Percentiles rank a stretch among this genome's conserved stretches.
Conservation (phyloP, 192 early-diverging fungal genomes). For the Coemansia sp. region DNA sequence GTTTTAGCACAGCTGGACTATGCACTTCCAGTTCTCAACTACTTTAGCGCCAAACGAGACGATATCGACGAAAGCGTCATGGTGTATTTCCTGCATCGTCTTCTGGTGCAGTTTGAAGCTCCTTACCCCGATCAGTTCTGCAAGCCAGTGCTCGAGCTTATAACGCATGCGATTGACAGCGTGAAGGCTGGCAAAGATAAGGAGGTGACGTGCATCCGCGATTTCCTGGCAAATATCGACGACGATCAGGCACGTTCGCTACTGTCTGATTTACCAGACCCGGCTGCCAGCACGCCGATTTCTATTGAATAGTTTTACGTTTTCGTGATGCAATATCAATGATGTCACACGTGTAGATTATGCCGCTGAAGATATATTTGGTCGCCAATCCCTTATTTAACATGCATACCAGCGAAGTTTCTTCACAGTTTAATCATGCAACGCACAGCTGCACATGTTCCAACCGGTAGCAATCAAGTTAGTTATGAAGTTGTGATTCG, state of each 20-base stretch:
- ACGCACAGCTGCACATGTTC: too few relatives aligned
- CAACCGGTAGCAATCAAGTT: too few relatives aligned
- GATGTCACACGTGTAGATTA: neutral
- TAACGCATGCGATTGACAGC: conserved; percentile 21
- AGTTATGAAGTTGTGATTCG: too few relatives aligned
- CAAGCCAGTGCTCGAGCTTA: conserved; percentile 26
- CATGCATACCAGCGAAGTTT: too few relatives aligned
- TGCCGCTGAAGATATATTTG: neutral
- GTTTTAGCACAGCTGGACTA: conserved; percentile 64
- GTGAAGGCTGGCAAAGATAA: conserved; percentile 27
- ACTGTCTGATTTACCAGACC: conserved; percentile 4
- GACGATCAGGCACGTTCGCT: conserved; percentile 11
- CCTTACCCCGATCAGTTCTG: conserved; percentile 32
- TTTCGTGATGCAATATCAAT: neutral
- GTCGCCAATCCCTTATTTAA: conserved; percentile 2
- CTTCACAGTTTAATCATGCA: too few relatives aligned
- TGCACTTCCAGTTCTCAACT: conserved; percentile 62
- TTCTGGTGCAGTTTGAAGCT: conserved; percentile 29
- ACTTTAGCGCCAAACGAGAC: conserved; percentile 54
- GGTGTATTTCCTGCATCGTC: conserved; percentile 61
- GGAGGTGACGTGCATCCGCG: conserved; percentile 19
- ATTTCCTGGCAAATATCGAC: conserved; percentile 29
- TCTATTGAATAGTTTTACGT: neutral
- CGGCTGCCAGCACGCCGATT: conserved; percentile 2
- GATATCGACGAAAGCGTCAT: conserved; percentile 66